These are phyloP conservation scores for Plectosphaerella sp. DNA, from an alignment of 2,329 filamentous ascomycete genomes.

Conservation along the genomic window DNA sequence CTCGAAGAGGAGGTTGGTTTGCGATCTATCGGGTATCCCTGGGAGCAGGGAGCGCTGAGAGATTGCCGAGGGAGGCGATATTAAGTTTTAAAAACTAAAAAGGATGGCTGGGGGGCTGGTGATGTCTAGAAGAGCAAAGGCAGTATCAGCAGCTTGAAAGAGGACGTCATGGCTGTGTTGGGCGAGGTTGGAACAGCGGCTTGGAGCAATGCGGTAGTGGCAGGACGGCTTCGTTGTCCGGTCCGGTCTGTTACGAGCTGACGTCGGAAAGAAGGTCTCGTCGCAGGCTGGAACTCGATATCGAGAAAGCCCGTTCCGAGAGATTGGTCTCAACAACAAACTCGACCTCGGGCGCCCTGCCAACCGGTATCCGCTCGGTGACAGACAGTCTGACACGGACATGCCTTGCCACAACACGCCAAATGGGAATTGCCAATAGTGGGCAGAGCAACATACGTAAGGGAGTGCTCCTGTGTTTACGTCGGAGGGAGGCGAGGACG, in stretches of 20 bases:
- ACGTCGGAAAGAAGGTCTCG: background rate
- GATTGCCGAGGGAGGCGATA: background rate
- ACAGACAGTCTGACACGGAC: too few species aligned
- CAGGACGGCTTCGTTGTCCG: too few species aligned
- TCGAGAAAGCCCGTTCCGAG: background rate
- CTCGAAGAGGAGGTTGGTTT: background rate
- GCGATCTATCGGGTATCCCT: background rate
- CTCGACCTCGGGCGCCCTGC: background rate
- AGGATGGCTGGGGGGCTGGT: background rate
- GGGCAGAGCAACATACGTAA: conserved; percentile 1
- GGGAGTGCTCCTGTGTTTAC: conserved; percentile 1
- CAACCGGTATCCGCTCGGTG: too few species aligned
- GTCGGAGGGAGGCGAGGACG: background rate
- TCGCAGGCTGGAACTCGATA: conserved; percentile 1
- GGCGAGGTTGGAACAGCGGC: too few species aligned
- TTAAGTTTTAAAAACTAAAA: background rate
- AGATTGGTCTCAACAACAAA: background rate
- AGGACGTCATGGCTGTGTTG: too few species aligned
- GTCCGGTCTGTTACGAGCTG: too few species aligned
- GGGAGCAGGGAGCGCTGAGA: background rate
- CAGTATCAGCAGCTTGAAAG: background rate
- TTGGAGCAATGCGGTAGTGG: too few species aligned
- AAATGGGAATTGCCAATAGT: background rate
- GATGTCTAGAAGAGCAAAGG: background rate
- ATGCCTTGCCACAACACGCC: too few species aligned